Percentiles rank a stretch among this genome's conserved stretches.
These are phyloP conservation scores for Ilex aquifolium DNA, from an alignment of 257 asterid genomes.

Conservation along the genomic window DNA sequence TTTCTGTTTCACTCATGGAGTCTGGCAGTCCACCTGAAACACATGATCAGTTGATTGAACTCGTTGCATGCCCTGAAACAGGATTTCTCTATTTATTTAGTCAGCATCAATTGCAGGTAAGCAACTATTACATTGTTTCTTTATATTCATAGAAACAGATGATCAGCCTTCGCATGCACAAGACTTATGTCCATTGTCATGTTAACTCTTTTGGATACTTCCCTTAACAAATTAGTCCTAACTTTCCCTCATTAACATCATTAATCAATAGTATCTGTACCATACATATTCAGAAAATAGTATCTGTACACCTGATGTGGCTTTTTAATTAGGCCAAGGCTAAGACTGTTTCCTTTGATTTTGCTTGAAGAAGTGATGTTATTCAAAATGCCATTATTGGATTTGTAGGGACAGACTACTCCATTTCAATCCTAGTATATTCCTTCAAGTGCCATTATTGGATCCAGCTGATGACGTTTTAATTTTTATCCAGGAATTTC, in stretches of 20 bases:
- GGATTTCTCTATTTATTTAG: constrained; percentile 78
- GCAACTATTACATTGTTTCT: constrained; percentile 1
- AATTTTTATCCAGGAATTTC: constrained; percentile 57
- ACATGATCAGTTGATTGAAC: constrained; percentile 71
- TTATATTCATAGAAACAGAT: background rate
- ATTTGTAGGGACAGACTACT: background rate
- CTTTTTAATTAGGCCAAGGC: too few relatives aligned
- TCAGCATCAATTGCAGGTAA: constrained; percentile 91
- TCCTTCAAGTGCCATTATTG: background rate
- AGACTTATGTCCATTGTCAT: too few relatives aligned
- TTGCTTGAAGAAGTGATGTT: background rate
- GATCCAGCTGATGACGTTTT: background rate
- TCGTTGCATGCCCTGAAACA: constrained; percentile 65
- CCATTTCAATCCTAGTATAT: background rate
- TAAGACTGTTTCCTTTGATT: background rate
- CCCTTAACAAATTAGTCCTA: background rate
- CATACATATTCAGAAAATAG: too few relatives aligned
- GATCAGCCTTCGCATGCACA: too few relatives aligned
- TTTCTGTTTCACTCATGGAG: constrained; percentile 69
- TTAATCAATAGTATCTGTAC: too few relatives aligned
- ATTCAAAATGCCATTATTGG: background rate
- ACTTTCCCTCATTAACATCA: background rate
- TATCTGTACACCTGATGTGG: too few relatives aligned
- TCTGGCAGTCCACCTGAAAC: constrained; percentile 58
- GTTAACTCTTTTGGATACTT: background rate